Conservation (phyloP, 2,329 filamentous ascomycete genomes). For the Seiridium cupressi region DNA sequence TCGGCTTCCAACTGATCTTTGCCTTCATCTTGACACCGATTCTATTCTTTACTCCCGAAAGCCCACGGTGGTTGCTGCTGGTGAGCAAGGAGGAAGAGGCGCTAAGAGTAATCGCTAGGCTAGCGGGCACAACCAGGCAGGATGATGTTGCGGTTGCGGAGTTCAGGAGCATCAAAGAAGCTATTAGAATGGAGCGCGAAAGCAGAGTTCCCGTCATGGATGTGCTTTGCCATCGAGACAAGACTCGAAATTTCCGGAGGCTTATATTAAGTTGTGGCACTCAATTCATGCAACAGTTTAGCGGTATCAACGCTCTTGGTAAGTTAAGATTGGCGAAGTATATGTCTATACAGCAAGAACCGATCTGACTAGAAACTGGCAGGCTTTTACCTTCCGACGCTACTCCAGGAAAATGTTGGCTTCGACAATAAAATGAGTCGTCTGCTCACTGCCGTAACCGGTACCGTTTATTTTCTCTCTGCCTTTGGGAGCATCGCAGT, state of each 20-base stretch:
- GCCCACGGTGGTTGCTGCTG: constrained; percentile 44
- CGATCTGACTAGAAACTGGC: background rate
- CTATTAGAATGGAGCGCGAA: constrained; percentile 32
- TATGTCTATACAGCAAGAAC: no score
- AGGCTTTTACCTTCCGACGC: constrained; percentile 49
- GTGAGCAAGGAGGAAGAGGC: constrained; percentile 45
- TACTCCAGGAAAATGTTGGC: constrained; percentile 55
- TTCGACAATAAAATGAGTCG: constrained; percentile 49
- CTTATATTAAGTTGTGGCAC: constrained; percentile 39
- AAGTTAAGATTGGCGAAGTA: background rate
- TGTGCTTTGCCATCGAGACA: constrained; percentile 33
- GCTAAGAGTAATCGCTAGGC: constrained; percentile 52
- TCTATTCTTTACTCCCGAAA: constrained; percentile 28
- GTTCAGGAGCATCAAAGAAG: constrained; percentile 32
- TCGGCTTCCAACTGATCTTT: constrained; percentile 36
- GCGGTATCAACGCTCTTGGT: constrained; percentile 36
- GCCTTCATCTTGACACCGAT: constrained; percentile 30
- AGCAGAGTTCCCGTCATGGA: constrained; percentile 30
- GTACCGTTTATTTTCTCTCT: constrained; percentile 34
- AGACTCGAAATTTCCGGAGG: constrained; percentile 27
- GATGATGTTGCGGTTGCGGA: constrained; percentile 28
- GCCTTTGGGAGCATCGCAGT: constrained; percentile 35
- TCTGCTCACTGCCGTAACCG: constrained; percentile 52
- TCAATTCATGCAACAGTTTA: constrained; percentile 49
- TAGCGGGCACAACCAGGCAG: constrained; percentile 38